A percentile compares a stretch with the other conserved stretches of the same genome.
Evolutionary conservation across 2,329 filamentous ascomycete species (phyloP).

Genomic region (Keithomyces neogunnii): DNA sequence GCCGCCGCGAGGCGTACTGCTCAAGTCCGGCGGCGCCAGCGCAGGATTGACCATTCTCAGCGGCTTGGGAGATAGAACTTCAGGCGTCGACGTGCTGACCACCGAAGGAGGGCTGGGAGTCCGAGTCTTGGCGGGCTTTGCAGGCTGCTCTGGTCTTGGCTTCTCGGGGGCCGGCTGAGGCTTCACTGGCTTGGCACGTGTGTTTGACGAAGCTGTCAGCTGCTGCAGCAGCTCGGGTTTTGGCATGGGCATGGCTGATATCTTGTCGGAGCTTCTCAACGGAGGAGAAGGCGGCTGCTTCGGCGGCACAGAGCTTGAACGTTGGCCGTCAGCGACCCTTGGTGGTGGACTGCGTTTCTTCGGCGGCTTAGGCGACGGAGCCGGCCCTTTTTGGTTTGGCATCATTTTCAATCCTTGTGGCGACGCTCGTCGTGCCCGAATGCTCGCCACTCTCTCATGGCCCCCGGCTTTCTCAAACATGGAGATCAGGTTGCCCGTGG

Average conservation of each 20-base stretch:
- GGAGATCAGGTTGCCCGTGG: conserved; percentile 56
- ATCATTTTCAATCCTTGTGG: background rate
- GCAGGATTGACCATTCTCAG: conserved; percentile 21
- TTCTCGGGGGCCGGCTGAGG: background rate
- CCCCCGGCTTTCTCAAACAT: conserved; percentile 53
- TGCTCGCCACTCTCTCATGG: conserved; percentile 25
- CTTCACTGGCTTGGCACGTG: background rate
- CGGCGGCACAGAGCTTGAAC: background rate
- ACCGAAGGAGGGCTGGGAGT: conserved; percentile 13
- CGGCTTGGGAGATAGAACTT: conserved; percentile 25
- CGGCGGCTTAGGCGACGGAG: background rate
- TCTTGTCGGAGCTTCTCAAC: conserved; percentile 2
- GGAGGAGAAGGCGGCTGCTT: conserved; percentile 2
- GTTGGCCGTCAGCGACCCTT: background rate
- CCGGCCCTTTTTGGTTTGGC: background rate
- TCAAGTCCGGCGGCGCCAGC: conserved; percentile 14
- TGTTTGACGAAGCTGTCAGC: background rate
- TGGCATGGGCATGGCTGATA: conserved; percentile 6
- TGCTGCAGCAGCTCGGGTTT: conserved; percentile 14
- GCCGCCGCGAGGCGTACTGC: conserved; percentile 3
- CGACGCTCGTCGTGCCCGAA: conserved; percentile 11
- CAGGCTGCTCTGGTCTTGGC: background rate
- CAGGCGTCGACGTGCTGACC: conserved; percentile 13
- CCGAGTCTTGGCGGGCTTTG: conserved; percentile 12
- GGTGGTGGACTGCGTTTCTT: background rate